Evolutionary conservation across 2,329 filamentous ascomycete species (phyloP), one percentile per base, ranked within the genome.

Genomic region (Niveomyces coronatus): DNA sequence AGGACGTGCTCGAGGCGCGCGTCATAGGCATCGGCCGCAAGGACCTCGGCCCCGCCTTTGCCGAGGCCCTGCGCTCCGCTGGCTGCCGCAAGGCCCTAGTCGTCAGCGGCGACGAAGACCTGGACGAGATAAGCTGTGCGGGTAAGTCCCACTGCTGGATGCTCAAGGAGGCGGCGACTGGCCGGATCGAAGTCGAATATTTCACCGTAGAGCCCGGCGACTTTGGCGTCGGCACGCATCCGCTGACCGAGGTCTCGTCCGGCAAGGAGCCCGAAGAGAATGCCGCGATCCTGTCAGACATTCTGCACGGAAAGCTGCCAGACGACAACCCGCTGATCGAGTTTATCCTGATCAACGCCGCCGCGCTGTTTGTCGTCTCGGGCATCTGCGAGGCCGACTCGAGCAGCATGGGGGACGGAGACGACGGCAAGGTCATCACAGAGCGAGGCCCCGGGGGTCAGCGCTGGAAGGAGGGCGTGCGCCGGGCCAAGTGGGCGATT

Each of bases 101-200:
- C 16, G 84, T 96, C 14, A 98, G 89, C 54, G 91, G 91, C 30
- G 82, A 84, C 47, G 93, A 96, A 63, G 86, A 96, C 50, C 76
- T 98, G 20, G 91, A 98, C 56, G 91, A 98, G 64, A 76, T 98
- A 44, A 91, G 84, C 50, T 95, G 89, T 49, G 91, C 89, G 1
- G 89, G 91, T 0, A 70, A 71, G 24, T 94, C 88, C 3, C 79
- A 84, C 52, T 94, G 88, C 71, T 98, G 91, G 91, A 78, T 78
- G 61, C 63, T 95, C 39, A 66, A 72, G 38, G 64, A 71, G 34
- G 61, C 62, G 33, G 55, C 57, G 5, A 57, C 61, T 13, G 52
- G 57, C 16, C 52, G 56, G 26, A 50, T 76, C 60, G 53, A 74
- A 39, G 69, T 93, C 28, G 79, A 88, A 48, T 76, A 82, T 45